Percentiles rank a stretch among this genome's conserved stretches.
Evolutionary conservation across 2,329 filamentous ascomycete genomes (phyloP).

Genomic region (Fusarium zealandicum): DNA sequence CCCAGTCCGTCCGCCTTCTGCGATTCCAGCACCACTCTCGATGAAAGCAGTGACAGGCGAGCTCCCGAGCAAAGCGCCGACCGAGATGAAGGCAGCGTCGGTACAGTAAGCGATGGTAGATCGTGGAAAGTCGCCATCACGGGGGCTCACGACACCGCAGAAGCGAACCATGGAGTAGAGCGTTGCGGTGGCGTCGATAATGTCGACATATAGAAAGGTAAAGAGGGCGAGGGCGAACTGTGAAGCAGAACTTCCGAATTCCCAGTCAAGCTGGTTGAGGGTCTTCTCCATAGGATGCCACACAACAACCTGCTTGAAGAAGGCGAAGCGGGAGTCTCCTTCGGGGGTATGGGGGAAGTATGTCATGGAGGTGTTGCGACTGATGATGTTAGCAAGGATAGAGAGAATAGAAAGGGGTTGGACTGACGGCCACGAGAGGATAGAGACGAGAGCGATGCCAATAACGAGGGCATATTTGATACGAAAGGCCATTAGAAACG

Average conservation of each 20-base stretch:
- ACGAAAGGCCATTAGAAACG: conserved; percentile 80
- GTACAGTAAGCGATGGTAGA: conserved; percentile 81
- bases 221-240: conserved; percentile 76
- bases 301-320: conserved; percentile 75
- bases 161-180: conserved; percentile 85
- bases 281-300: conserved; percentile 74
- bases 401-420: neutral
- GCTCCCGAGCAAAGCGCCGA: conserved; percentile 72
- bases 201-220: conserved; percentile 81
- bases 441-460: conserved; percentile 74
- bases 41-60: conserved; percentile 79
- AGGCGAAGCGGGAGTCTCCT: conserved; percentile 71
- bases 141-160: conserved; percentile 68
- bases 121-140: conserved; percentile 83
- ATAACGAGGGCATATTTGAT: conserved; percentile 79
- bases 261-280: conserved; percentile 72
- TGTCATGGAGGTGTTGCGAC: conserved; percentile 71
- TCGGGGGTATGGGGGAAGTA: conserved; percentile 73
- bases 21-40: conserved; percentile 78
- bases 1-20: conserved; percentile 76
- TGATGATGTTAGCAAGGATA: conserved; percentile 37
- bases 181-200: conserved; percentile 79
- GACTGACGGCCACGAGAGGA: conserved; percentile 76
- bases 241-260: conserved; percentile 60
- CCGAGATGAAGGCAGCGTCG: conserved; percentile 74